Base-by-base conservation (phyloP, 1,284 basidiomycete species). In the Psilocybe mexicana region DNA sequence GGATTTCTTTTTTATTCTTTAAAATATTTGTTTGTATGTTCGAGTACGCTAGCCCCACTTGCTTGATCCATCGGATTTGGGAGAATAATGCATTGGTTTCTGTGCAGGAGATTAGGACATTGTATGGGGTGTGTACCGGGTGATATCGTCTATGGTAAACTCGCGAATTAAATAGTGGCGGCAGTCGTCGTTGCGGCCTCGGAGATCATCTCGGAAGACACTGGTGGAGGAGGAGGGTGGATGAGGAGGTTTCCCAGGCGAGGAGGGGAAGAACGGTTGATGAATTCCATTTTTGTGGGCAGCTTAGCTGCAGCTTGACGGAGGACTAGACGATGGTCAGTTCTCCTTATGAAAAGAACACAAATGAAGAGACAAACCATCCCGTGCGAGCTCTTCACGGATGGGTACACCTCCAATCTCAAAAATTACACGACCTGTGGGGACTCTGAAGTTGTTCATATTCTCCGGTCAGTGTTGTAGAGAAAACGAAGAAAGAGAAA, bases 401-500 rank as follows among this genome's bases (percentile, higher is more conserved):
- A 99, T 90, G 8, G 92, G 92, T 3, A 82, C 83, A 4, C 96
- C 96, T 0, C 95, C 94, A 65, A 99, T 88, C 72, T 99, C 97
- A 64, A 99, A 93, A 24, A 99, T 84, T 6, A 98, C 95, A 46
- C 92, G 87, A 3, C 96, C 96, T n/a, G 87, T 90, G 5, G 92
- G 87, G 1, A 94, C 94, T 55, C 95, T 95, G 67, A 4, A 48
- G 6, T 35, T 28, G 38, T 33, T 4, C 8, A 33, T 33, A 8
- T 33, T 33, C 8, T 33, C 30, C 30, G 44, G 42, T 63, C 36
- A 56, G 52, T 3, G 42, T 7, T 33, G 38, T 43, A 25, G 6
- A 8, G 2, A 3, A 5, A 12, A 11, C 11, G 26, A 30, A 28
- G 11, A 35, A 8, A 47, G 43, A 26, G 6, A 11, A 26, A 18